Percentiles rank a stretch among this genome's conserved stretches.
Conservation (phyloP, 371 early-diverging fungal species). For the Rhizopus microsporus region DNA sequence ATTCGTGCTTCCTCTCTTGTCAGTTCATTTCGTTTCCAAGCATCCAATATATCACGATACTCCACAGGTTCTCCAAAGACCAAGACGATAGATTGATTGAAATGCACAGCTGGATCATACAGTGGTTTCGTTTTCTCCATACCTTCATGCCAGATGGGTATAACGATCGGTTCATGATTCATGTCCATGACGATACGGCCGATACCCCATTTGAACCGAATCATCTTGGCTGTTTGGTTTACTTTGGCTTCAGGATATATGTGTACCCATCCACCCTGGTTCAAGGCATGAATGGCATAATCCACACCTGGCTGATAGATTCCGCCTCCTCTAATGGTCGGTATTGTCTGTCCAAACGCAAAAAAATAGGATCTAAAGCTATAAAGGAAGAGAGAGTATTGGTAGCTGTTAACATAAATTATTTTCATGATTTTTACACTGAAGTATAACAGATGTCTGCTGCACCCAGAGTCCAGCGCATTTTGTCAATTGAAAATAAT, state of each 20-base stretch:
- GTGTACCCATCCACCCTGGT: constrained; percentile 62
- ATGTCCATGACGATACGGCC: constrained; percentile 82
- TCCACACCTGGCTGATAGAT: constrained; percentile 87
- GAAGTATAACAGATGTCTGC: constrained; percentile 83
- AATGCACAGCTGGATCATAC: constrained; percentile 35
- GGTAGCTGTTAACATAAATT: neutral
- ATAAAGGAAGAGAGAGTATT: neutral
- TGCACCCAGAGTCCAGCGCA: constrained; percentile 87
- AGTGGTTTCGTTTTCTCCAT: constrained; percentile 58
- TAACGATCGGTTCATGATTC: constrained; percentile 60
- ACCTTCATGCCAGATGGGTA: constrained; percentile 74
- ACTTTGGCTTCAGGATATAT: constrained; percentile 85
- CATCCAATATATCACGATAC: constrained; percentile 56
- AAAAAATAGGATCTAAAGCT: constrained; percentile 71
- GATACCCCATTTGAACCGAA: constrained; percentile 89
- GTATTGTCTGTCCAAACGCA: constrained; percentile 77
- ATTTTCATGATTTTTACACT: constrained; percentile 39
- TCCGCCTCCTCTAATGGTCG: constrained; percentile 82
- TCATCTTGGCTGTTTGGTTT: constrained; percentile 61
- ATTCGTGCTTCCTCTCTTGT: constrained; percentile 61
- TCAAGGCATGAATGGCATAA: constrained; percentile 57
- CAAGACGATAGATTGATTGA: constrained; percentile 49
- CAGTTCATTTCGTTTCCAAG: constrained; percentile 53
- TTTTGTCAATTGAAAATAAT: constrained; percentile 45
- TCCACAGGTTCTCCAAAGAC: constrained; percentile 74